These are phyloP conservation scores for Diplocarpon rosae DNA, from an alignment of 2,329 filamentous ascomycete species.

Conservation along the genomic window DNA sequence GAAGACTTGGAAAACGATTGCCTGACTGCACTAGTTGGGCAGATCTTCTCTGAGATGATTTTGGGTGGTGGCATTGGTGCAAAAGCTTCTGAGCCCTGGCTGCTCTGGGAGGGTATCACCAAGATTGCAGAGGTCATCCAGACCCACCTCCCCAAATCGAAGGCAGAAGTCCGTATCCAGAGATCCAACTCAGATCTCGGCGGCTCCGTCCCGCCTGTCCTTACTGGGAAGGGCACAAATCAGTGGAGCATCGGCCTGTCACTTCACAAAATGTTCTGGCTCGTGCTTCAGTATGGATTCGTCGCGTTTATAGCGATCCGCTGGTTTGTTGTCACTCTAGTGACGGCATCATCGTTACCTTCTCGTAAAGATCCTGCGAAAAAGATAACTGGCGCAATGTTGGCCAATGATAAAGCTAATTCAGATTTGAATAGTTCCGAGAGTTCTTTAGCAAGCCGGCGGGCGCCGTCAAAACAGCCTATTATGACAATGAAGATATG, in stretches of 20 bases:
- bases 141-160: constrained; percentile 26
- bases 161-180: constrained; percentile 22
- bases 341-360: constrained; percentile 57
- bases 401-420: constrained; percentile 20
- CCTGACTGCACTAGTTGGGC: constrained; percentile 69
- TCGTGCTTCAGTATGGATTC: constrained; percentile 39
- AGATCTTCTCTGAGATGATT: constrained; percentile 84
- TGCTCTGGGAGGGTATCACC: constrained; percentile 74
- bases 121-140: constrained; percentile 49
- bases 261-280: constrained; percentile 35
- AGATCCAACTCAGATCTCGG: constrained; percentile 26
- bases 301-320: constrained; percentile 49
- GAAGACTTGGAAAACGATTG: constrained; percentile 87
- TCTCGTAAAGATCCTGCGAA: constrained; percentile 33
- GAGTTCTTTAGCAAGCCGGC: constrained; percentile 10
- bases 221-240: constrained; percentile 12
- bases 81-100: constrained; percentile 76
- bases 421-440: constrained; percentile 9
- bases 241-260: constrained; percentile 14
- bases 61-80: constrained; percentile 71
- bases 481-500: constrained; percentile 69
- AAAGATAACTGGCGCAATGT: constrained; percentile 17
- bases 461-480: constrained; percentile 22
- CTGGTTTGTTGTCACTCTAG: constrained; percentile 51
- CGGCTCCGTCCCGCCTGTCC: constrained; percentile 5